Evolutionary conservation across 768 basidiomycete species (phyloP).

Genomic region (Tricholoma furcatifolium): DNA sequence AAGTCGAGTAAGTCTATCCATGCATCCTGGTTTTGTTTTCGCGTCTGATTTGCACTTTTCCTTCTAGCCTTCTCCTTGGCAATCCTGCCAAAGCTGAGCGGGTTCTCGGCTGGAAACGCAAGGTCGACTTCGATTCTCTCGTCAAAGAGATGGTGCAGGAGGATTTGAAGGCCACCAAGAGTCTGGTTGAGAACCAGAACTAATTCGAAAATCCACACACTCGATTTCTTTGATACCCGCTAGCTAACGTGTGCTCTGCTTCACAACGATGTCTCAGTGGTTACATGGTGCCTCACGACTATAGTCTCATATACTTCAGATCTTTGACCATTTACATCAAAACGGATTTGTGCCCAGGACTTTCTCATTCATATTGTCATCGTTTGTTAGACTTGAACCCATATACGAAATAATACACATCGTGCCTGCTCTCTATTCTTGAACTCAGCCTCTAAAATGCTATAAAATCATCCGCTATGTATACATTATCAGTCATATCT

Average conservation of each 20-base stretch:
- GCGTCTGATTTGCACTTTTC: constrained; percentile 1
- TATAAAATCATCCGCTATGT: no score
- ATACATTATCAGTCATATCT: no score
- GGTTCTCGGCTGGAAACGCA: constrained; percentile 87
- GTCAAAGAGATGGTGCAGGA: constrained; percentile 91
- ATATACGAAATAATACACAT: background rate
- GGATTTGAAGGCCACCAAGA: constrained; percentile 71
- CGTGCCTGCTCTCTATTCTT: background rate
- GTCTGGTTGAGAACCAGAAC: constrained; percentile 84
- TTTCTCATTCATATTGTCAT: background rate
- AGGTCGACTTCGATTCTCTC: constrained; percentile 78
- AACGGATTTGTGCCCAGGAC: background rate
- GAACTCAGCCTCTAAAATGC: no score
- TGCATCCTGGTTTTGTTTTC: background rate
- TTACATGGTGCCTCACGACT: no score
- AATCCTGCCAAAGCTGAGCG: constrained; percentile 90
- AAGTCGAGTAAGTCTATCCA: constrained; percentile 76
- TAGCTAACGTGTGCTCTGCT: no score
- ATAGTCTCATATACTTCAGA: no score
- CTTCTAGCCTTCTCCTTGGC: constrained; percentile 76
- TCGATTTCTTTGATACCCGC: no score
- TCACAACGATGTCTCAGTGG: no score
- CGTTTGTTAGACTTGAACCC: background rate
- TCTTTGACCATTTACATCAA: background rate
- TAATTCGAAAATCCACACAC: constrained; percentile 24